Conservation (phyloP, 148 eudicot species). For the Gaultheria prostrata region DNA sequence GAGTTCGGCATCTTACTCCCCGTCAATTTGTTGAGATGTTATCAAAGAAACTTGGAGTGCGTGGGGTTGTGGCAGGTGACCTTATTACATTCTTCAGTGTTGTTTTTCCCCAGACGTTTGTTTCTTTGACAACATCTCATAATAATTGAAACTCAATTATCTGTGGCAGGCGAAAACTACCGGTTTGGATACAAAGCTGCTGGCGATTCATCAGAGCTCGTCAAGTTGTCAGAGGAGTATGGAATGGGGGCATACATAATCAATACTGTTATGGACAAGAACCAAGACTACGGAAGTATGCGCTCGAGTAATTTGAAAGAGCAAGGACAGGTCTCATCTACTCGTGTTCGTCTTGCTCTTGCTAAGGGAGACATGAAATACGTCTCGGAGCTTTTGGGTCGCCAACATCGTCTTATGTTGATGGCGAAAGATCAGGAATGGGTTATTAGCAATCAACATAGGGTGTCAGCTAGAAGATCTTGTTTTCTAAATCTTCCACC, state of each 20-base stretch:
- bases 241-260: slow-evolving; percentile 70
- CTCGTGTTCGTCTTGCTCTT: slow-evolving; percentile 89
- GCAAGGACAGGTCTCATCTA: slow-evolving; percentile 93
- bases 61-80: slow-evolving; percentile 95
- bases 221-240: slow-evolving; percentile 66
- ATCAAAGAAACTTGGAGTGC: slow-evolving; percentile 71
- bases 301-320: slow-evolving; percentile 47
- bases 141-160: neutral
- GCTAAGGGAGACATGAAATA: slow-evolving; percentile 72
- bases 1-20: slow-evolving; percentile 75
- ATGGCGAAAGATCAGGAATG: slow-evolving; percentile 36
- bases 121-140: neutral
- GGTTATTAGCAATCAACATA: slow-evolving; percentile 27
- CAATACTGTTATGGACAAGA: slow-evolving; percentile 80
- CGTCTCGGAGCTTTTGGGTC: slow-evolving; percentile 90
- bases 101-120: neutral
- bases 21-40: slow-evolving; percentile 91
- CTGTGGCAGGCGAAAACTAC: slow-evolving; percentile 78
- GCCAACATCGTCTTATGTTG: slow-evolving; percentile 75
- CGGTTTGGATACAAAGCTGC: slow-evolving; percentile 91
- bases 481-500: slow-evolving; percentile 83
- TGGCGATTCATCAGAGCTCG: slow-evolving; percentile 78
- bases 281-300: slow-evolving; percentile 33
- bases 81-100: neutral
- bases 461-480: slow-evolving; percentile 51